Base-by-base conservation (phyloP, 768 basidiomycete species). In the Kwoniella mangroviensis region DNA sequence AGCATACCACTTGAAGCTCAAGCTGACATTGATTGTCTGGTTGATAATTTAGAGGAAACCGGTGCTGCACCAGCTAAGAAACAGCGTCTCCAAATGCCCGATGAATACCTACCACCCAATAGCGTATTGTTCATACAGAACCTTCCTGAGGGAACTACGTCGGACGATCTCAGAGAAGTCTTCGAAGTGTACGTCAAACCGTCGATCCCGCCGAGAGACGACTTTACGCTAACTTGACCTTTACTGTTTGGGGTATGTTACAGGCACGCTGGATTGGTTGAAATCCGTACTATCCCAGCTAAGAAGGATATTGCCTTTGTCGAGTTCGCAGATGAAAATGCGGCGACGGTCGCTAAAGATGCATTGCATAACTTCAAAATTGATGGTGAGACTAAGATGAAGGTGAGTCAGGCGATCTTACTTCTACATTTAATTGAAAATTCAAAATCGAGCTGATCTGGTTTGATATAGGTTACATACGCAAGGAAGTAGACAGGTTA, bases 71-170 rank as follows among this genome's bases (percentile, higher is more conserved):
- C 78, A 3, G 65, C 75, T 41, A 75, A 76, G 13, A 76, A 77
- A 69, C 76, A 79, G 24, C 89, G 90, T 74, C 91, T 97, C 70
- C 93, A 95, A 82, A 97, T 98, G 94, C 95, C 96, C 51, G 97
- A 99, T 90, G 97, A 99, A 83, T 98, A 98, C 83, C 88, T 99
- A 7, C 97, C 97, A 1, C 96, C 97, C 49, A 99, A 99, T 90
- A 94, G 95, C 83, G 96, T 98, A 84, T 88, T 99, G 62, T 99
- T 99, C 88, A 83, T 99, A 73, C 97, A 99, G 84, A 98, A 98
- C 82, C 86, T 99, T 24, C 94, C 95, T 21, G 94, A 97, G 80
- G 90, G 84, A 52, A 94, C 94, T 73, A 94, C 91, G 65, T 94
- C 96, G 81, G 95, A 97, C 63, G 90, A 92, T 79, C 90, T 99